Evolutionary conservation across 805 yeast species (phyloP).

Genomic region (Hyphopichia homilentoma): DNA sequence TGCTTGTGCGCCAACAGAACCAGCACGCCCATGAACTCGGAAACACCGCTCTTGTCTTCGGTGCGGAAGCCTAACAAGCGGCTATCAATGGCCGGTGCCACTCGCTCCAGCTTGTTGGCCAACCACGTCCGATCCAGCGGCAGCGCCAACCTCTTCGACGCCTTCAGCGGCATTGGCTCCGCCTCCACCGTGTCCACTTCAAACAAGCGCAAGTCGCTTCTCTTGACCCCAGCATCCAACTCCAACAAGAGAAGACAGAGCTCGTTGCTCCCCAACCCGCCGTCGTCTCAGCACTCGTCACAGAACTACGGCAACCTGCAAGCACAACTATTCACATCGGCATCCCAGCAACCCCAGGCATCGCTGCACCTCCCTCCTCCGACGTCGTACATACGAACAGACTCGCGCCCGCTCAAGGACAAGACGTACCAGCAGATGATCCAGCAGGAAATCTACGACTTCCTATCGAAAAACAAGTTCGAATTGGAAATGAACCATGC

Average conservation of each 20-base stretch:
- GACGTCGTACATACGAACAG: slow-evolving; percentile 23
- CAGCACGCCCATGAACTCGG: slow-evolving; percentile 2
- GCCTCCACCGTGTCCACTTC: slow-evolving; percentile 3
- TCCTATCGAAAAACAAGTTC: slow-evolving; percentile 58
- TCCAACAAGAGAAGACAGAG: slow-evolving; percentile 21
- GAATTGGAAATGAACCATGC: slow-evolving; percentile 74
- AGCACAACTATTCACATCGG: too few species aligned
- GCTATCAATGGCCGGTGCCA: slow-evolving; percentile 16
- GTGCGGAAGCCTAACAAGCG: slow-evolving; percentile 4
- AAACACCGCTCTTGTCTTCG: slow-evolving; percentile 1
- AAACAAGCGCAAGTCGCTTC: slow-evolving; percentile 25
- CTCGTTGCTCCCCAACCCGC: slow-evolving; percentile 7
- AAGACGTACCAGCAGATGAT: slow-evolving; percentile 60
- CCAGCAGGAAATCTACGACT: slow-evolving; percentile 66
- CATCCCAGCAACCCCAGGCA: slow-evolving; percentile 6
- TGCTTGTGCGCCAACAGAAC: slow-evolving; percentile 1
- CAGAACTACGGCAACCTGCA: slow-evolving; percentile 9
- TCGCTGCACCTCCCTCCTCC: slow-evolving; percentile 7
- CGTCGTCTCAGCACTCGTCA: slow-evolving; percentile 5
- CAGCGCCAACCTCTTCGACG: slow-evolving; percentile 1
- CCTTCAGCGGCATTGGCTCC: slow-evolving; percentile 2
- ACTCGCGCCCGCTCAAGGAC: slow-evolving; percentile 79
- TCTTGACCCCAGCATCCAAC: slow-evolving; percentile 30
- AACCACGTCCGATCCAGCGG: background rate
- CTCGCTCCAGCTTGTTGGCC: slow-evolving; percentile 6